phyloP scores from a whole-genome alignment of 2,329 filamentous ascomycete genomes.

The Coleophoma crateriformis region DNA sequence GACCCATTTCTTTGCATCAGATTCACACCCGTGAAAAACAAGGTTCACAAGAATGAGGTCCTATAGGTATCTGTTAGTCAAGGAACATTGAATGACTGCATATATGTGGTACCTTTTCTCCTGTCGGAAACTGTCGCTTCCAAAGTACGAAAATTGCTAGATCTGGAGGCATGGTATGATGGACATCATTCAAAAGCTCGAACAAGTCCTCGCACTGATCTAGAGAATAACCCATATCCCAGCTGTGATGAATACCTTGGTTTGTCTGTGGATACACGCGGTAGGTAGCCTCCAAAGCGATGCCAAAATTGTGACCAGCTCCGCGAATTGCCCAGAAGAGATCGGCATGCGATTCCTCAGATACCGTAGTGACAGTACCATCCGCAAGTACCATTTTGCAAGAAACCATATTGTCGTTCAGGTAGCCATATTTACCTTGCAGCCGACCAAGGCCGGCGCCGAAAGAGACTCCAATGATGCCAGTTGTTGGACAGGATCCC shows the following conservation, averaged over 20 bases:
- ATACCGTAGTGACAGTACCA: not conserved
- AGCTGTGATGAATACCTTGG: not conserved
- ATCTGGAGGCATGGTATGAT: not conserved
- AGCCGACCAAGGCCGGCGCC: not conserved
- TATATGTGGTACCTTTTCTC: too few species aligned
- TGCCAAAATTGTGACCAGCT: constrained; percentile 32
- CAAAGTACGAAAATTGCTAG: not conserved
- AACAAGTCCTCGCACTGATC: not conserved
- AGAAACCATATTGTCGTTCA: constrained; percentile 1
- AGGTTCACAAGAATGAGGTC: too few species aligned
- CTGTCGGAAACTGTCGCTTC: not conserved
- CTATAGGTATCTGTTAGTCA: too few species aligned
- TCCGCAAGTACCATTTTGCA: not conserved
- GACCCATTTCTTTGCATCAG: too few species aligned
- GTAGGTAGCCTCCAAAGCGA: constrained; percentile 25
- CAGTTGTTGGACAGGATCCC: not conserved
- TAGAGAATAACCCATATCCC: not conserved
- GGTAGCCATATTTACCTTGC: not conserved
- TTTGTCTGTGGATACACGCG: not conserved
- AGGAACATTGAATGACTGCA: too few species aligned
- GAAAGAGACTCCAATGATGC: not conserved
- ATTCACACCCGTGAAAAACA: too few species aligned
- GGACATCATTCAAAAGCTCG: not conserved
- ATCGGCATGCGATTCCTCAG: constrained; percentile 28
- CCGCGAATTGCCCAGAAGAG: constrained; percentile 36